Percentiles rank a stretch among this genome's conserved stretches.
These are phyloP conservation scores for Claviceps citrina DNA, from an alignment of 2,329 filamentous ascomycete genomes.

Conservation along the genomic window DNA sequence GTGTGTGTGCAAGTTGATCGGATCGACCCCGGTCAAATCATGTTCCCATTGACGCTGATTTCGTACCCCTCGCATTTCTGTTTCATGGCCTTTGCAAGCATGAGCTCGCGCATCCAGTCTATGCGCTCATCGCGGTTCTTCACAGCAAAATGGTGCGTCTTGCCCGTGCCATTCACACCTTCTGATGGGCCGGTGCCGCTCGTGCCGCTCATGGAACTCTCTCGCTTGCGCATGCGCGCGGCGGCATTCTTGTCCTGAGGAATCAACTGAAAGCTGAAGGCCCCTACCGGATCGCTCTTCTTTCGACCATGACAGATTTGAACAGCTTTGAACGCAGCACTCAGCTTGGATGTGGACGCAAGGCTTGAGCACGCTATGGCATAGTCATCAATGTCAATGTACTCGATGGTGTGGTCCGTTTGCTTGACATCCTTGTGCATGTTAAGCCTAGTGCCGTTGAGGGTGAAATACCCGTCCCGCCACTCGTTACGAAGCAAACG, in stretches of 20 bases:
- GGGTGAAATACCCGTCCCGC: constrained; percentile 81
- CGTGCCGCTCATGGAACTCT: constrained; percentile 26
- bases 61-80: constrained; percentile 74
- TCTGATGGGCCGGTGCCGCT: constrained; percentile 21
- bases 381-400: constrained; percentile 79
- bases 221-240: constrained; percentile 37
- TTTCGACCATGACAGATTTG: constrained; percentile 40
- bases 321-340: constrained; percentile 73
- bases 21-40: constrained; percentile 30
- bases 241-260: constrained; percentile 44
- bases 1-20: too few relatives aligned
- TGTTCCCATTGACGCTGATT: constrained; percentile 66
- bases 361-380: constrained; percentile 70
- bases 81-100: constrained; percentile 76
- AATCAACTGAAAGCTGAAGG: constrained; percentile 75
- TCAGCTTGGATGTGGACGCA: constrained; percentile 64
- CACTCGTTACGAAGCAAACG: constrained; percentile 83
- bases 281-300: constrained; percentile 44
- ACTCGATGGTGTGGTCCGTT: constrained; percentile 49
- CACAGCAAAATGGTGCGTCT: constrained; percentile 90
- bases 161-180: constrained; percentile 48
- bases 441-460: constrained; percentile 58
- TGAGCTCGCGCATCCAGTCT: constrained; percentile 91
- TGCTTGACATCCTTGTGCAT: constrained; percentile 52
- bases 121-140: constrained; percentile 77